phyloP scores from a whole-genome alignment of 805 yeast genomes.

The Wickerhamomyces silvicola region DNA sequence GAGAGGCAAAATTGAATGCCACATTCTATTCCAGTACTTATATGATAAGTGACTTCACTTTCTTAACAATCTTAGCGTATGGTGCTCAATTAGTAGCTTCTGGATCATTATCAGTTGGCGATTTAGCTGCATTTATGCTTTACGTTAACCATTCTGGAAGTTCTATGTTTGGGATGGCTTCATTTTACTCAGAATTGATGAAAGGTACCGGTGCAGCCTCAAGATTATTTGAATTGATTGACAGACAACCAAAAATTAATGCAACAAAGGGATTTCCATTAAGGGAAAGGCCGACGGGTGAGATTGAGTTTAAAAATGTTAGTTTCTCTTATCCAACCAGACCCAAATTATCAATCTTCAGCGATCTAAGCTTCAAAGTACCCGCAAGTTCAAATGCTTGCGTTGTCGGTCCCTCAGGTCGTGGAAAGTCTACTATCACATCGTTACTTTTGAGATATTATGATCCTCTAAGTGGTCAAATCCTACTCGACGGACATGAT shows the following conservation, averaged over 20 bases:
- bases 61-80: conserved; percentile 66
- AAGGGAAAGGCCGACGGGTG: conserved; percentile 30
- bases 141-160: conserved; percentile 93
- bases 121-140: conserved; percentile 87
- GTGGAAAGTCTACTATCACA: conserved; percentile 82
- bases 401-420: conserved; percentile 82
- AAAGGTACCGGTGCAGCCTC: conserved; percentile 97
- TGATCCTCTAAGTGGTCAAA: conserved; percentile 37
- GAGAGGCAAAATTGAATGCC: conserved; percentile 77
- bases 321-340: conserved; percentile 85
- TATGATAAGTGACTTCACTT: conserved; percentile 76
- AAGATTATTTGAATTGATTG: conserved; percentile 81
- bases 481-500: conserved; percentile 46
- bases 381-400: conserved; percentile 57
- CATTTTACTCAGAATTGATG: conserved; percentile 92
- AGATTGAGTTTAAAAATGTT: conserved; percentile 59
- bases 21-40: conserved; percentile 72
- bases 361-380: conserved; percentile 42
- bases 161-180: conserved; percentile 86
- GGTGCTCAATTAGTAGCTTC: conserved; percentile 78
- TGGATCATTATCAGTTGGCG: conserved; percentile 80
- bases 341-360: conserved; percentile 53
- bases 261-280: conserved; percentile 55
- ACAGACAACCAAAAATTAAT: conserved; percentile 63
- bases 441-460: conserved; percentile 54